Evolutionary conservation across 2,329 filamentous ascomycete species (phyloP), one percentile per base, ranked within the genome.

Genomic region (Geosmithia morbida): DNA sequence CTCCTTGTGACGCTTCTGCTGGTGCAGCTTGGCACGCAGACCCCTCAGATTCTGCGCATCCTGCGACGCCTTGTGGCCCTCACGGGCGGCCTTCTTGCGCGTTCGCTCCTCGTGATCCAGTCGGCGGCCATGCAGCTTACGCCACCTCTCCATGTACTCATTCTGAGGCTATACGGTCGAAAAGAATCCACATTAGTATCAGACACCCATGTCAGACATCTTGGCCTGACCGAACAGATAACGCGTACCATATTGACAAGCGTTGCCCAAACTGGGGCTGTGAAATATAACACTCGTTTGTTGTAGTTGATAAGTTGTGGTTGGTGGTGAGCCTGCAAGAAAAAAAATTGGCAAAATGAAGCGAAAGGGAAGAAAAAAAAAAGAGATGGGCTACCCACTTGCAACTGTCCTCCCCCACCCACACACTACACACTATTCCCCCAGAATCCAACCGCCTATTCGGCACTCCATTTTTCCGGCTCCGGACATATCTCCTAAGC

Each of bases 31-130:
- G 56, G 92, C 92, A 52, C 87, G 77, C 57, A 97, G 79, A 54
- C 92, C 92, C 51, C 85, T 83, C 60, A 96, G 75, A 66, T 92
- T 95, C 73, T 97, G 90, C 20, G 92, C 88, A 69, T 95, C 83
- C 61, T 92, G 77, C 46, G 85, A 92, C 48, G 79, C 79, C 68
- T 89, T 82, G 74, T 98, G 90, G 50, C 80, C 83, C 70, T 94
- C 87, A 69, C 92, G 83, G 51, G 92, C 92, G 52, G 79, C 71
- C 57, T 82, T 80, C 75, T 98, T 98, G 59, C 92, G 85, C 50
- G 73, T 71, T 55, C 89, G 83, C 70, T 98, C 92, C 60, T 96
- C 89, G 65, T 90, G 78, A 63, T 94, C 87, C 51, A 77, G 69
- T 49, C 70, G 63, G 52, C 65, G 77, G 50, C 80, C 72, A 54